A percentile compares a stretch with the other conserved stretches of the same genome.
Conservation (phyloP, 805 yeast genomes). For the Ogataea saltuana region DNA sequence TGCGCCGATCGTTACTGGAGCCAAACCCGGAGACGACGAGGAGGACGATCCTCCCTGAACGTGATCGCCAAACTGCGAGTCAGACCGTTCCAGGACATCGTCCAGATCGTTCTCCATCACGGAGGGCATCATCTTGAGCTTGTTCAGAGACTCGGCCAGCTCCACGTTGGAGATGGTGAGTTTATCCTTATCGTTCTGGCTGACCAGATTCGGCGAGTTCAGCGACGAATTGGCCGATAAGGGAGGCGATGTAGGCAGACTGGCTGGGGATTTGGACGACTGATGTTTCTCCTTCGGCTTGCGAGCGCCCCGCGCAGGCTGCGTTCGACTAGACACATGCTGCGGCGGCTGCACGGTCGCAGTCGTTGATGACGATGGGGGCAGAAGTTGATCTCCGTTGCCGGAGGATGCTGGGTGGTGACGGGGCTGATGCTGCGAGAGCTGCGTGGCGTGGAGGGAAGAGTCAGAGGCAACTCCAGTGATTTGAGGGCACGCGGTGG, state of each 20-base stretch:
- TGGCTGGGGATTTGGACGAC: conserved; percentile 11
- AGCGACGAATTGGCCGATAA: conserved; percentile 20
- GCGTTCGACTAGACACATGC: conserved; percentile 4
- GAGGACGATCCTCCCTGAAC: conserved; percentile 1
- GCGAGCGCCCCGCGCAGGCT: conserved; percentile 4
- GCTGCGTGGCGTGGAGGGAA: too few species aligned
- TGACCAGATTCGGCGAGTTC: conserved; percentile 19
- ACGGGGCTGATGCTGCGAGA: too few species aligned
- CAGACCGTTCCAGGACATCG: conserved; percentile 30
- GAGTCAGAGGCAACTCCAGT: too few species aligned
- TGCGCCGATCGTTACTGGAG: too few species aligned
- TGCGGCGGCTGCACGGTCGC: too few species aligned
- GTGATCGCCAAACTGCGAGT: conserved; percentile 4
- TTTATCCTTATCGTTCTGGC: conserved; percentile 12
- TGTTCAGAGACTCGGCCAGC: conserved; percentile 26
- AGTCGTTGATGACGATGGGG: too few species aligned
- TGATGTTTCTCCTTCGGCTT: neutral
- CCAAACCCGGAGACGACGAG: conserved; percentile 6
- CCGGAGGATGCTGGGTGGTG: neutral
- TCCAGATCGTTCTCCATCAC: conserved; percentile 37
- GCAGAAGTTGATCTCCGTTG: too few species aligned
- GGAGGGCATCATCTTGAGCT: conserved; percentile 34
- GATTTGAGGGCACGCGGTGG: too few species aligned
- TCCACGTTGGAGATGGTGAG: conserved; percentile 23
- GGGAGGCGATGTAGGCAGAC: conserved; percentile 23